Base-by-base conservation (phyloP, 495 filamentous ascomycete genomes). In the Penicillium cosmopolitanum region DNA sequence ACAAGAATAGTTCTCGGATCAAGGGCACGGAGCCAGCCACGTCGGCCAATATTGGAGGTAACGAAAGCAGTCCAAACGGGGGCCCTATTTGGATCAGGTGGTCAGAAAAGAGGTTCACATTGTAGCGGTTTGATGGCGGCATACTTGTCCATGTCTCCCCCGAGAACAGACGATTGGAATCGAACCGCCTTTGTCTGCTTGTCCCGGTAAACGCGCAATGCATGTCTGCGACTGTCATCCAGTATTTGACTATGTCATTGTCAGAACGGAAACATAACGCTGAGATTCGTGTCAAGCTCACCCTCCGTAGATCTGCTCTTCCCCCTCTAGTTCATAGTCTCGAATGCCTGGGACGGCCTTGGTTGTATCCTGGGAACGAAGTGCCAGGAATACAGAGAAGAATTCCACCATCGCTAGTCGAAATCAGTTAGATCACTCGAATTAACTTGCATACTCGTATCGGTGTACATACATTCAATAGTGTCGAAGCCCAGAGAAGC, bases 61-160 rank as follows among this genome's bases (percentile, higher is more conserved):
- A 91, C 84, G 63, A 91, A 93, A 1, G 89, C 88, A 5, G 87
- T 91, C 89, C 89, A 93, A 19, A 91, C 83, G 0, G 89, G 89
- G 2, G 75, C 71, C 19, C 78, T 82, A 57, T 46, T 35, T 4
- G 16, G 3, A 5, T 33, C 8, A 12, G 2, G 9, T 18, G n/a
- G 6, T 44, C 42, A 44, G 42, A 35, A 34, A 56, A 52, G 9
- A 63, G 21, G 48, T 52, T 25, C 18, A 10, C 2, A 23, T 4
- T 42, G 23, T 34, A 4, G 15, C 5, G 15, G 5, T 5, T 21
- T 13, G 5, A 46, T 13, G 8, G n/a, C 42, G n/a, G 50, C 61
- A 61, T 70, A 80, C 78, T 69, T 67, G 53, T 74, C 71, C 72
- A 75, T 73, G 2, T 73, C 68, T 6, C 79, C 76, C 36, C 66